Conservation (phyloP, 169 alveolate species). For the Eimeria praecox region DNA sequence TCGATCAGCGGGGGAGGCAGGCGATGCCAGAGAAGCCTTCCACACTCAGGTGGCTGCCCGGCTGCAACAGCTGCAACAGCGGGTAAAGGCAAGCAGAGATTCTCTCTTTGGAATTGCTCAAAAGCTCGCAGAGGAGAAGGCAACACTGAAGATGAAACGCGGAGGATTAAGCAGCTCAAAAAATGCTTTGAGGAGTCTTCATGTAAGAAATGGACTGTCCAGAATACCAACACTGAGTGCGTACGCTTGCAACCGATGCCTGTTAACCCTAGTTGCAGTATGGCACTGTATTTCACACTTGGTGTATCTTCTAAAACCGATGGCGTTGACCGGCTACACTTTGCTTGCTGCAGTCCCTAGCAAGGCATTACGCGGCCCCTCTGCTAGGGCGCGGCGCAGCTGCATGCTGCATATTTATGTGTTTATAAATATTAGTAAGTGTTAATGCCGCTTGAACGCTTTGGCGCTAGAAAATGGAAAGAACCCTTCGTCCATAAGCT, state of each 20-base stretch:
- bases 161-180: constrained; percentile 93
- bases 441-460: not conserved
- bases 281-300: not conserved
- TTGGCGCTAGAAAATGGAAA: not conserved
- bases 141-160: constrained; percentile 93
- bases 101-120: constrained; percentile 90
- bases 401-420: no score
- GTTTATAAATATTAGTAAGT: no score
- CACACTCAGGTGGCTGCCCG: constrained; percentile 63
- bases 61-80: constrained; percentile 51
- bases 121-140: constrained; percentile 91
- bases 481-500: not conserved
- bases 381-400: not conserved
- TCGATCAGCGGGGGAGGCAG: constrained; percentile 72
- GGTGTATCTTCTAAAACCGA: not conserved
- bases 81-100: constrained; percentile 87
- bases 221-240: not conserved
- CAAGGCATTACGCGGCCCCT: not conserved
- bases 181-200: constrained; percentile 84
- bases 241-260: not conserved
- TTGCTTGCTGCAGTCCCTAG: not conserved
- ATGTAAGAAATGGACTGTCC: not conserved
- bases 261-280: not conserved
- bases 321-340: not conserved
- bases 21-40: constrained; percentile 44